phyloP scores from a whole-genome alignment of 306 rosid genomes.

The Neltuma alba region DNA sequence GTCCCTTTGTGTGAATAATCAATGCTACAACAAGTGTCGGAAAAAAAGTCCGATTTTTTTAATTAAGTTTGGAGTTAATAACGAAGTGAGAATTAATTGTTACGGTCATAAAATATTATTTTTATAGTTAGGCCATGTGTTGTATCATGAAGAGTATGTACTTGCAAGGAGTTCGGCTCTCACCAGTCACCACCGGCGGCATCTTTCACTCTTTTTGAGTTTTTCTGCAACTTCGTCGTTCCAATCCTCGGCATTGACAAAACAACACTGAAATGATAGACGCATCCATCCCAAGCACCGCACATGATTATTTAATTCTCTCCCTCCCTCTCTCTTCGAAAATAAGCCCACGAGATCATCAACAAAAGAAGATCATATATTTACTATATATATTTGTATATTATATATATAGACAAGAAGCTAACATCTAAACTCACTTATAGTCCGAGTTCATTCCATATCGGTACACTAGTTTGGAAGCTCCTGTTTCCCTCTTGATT shows the following conservation, averaged over 20 bases:
- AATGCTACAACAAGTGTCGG: background rate
- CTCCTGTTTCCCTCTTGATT: constrained; percentile 20
- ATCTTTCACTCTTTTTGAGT: constrained; percentile 36
- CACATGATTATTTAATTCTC: background rate
- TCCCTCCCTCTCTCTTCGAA: constrained; percentile 22
- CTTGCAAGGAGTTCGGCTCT: constrained; percentile 33
- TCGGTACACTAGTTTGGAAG: constrained; percentile 19
- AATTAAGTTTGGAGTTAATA: too few relatives aligned
- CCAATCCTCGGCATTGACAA: constrained; percentile 92
- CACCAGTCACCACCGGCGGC: constrained; percentile 29
- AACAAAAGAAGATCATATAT: background rate
- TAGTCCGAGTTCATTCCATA: background rate
- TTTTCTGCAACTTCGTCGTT: constrained; percentile 51
- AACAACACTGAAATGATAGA: constrained; percentile 87
- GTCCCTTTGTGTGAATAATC: constrained; percentile 41
- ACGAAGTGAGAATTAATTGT: too few relatives aligned
- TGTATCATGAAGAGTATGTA: constrained; percentile 2
- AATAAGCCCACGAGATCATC: constrained; percentile 39
- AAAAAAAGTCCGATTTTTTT: too few relatives aligned
- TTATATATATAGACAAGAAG: background rate
- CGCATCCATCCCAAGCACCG: constrained; percentile 70
- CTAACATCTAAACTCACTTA: background rate
- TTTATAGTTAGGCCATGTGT: constrained; percentile 16
- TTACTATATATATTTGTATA: constrained; percentile 45
- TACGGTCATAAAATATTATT: too few relatives aligned